Base-by-base conservation (phyloP, 352 stramenopile species). In the Globisporangium perplexum region DNA sequence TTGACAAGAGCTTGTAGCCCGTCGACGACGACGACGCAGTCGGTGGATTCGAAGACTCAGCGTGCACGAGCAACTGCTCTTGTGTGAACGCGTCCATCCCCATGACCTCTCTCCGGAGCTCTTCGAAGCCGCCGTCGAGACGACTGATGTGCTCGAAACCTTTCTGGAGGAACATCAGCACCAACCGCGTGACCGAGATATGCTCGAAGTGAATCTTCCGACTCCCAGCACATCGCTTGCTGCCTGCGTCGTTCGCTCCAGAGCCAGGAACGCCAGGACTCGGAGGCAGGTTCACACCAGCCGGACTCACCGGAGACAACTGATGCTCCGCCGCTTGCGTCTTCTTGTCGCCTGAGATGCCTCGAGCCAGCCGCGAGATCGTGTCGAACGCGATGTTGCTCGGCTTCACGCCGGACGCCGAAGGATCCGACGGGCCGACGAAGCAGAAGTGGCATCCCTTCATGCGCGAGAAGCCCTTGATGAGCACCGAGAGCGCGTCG, bases 391-490 rank as follows among this genome's bases (percentile, higher is more conserved):
- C 68, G 47, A 53, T 68, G 12, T 72, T 71, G 18, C 66, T 74
- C 4, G 69, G 66, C 22, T 64, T 64, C 3, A 50, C 22, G 2
- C 56, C 44, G 6, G 60, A 42, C 35, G 42, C 53, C 5, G 53
- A 60, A 17, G 78, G 64, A 7, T 66, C 61, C 2, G 74, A 79
- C 15, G 72, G 80, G 3, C 86, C 86, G 46, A 95, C 78, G 52
- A 95, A 93, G 53, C 86, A 95, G 60, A 95, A 95, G 47, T 95
- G 86, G 46, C 82, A 93, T 1, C 85, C 83, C 74, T 95, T 94
- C 83, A 95, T 95, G 5, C 73, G 66, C 26, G 66, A 68, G 38
- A 95, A 93, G 0, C 81, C 83, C 46, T 93, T 86, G 59, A 95
- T 74, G 11, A 95, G 67, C 28, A 79, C 71, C 20, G 79, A 71